A percentile compares a stretch with the other conserved stretches of the same genome.
Conservation (phyloP, 2,329 filamentous ascomycete genomes). For the Fusarium nelsonii region DNA sequence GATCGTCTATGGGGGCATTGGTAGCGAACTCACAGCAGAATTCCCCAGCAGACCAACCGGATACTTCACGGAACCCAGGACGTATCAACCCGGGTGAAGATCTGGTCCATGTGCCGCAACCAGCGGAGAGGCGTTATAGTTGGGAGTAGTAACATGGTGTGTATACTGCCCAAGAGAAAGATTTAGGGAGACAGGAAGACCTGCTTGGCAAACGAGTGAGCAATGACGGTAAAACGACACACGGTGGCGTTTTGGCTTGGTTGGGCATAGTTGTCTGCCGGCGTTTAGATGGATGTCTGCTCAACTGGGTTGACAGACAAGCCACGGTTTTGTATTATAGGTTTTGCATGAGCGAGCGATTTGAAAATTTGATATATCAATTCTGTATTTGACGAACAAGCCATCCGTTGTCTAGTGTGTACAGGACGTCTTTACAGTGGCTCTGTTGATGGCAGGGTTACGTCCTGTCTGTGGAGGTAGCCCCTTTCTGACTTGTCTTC, state of each 20-base stretch:
- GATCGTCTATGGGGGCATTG: neutral
- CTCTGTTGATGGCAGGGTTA: neutral
- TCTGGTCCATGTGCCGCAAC: constrained; percentile 64
- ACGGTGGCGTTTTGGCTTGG: neutral
- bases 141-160: constrained; percentile 59
- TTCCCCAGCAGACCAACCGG: constrained; percentile 12
- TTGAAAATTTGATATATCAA: constrained; percentile 16
- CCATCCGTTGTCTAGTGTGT: neutral
- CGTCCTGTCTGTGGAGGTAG: neutral
- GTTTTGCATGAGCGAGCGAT: constrained; percentile 27
- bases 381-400: neutral
- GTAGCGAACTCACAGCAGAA: neutral
- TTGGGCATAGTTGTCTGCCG: neutral
- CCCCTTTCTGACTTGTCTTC: neutral
- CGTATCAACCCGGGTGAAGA: constrained; percentile 61
- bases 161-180: neutral
- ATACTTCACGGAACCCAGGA: constrained; percentile 51
- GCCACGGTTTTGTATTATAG: neutral
- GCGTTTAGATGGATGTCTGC: neutral
- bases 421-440: neutral
- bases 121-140: constrained; percentile 63
- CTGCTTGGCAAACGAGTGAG: neutral
- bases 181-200: neutral
- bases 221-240: neutral
- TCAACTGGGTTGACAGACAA: neutral